Conservation (phyloP, 495 filamentous ascomycete genomes). For the Barbatosphaeria neglecta region DNA sequence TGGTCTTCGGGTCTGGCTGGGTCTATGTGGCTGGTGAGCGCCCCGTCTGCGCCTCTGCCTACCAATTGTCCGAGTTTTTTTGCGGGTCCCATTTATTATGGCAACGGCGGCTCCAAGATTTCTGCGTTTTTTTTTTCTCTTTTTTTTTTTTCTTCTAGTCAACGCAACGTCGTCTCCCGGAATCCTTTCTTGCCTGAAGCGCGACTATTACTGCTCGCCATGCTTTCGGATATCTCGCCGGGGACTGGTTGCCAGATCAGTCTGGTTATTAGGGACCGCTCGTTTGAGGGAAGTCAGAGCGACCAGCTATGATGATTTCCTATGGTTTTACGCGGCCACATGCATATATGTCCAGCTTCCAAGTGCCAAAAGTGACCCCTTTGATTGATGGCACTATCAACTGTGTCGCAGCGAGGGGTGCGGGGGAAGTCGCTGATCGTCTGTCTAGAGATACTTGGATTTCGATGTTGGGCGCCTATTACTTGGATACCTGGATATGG, state of each 20-base stretch:
- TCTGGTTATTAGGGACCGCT: slow-evolving; percentile 11
- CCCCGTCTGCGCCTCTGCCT: neutral
- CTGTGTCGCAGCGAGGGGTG: too few relatives aligned
- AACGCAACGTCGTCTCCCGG: slow-evolving; percentile 13
- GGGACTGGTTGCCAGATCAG: slow-evolving; percentile 20
- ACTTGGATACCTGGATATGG: too few relatives aligned
- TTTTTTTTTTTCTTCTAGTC: slow-evolving; percentile 7
- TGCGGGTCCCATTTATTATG: too few relatives aligned
- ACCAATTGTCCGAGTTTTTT: too few relatives aligned
- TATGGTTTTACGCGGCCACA: slow-evolving; percentile 21
- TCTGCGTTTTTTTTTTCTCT: slow-evolving; percentile 2
- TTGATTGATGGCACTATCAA: too few relatives aligned
- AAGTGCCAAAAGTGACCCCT: too few relatives aligned
- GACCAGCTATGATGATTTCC: slow-evolving; percentile 19
- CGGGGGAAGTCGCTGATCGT: too few relatives aligned
- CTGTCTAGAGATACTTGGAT: too few relatives aligned
- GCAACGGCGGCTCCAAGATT: neutral
- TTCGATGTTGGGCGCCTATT: too few relatives aligned
- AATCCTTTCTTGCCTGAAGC: slow-evolving; percentile 6
- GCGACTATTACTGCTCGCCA: slow-evolving; percentile 9
- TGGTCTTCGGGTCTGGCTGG: too few relatives aligned
- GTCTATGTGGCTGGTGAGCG: too few relatives aligned
- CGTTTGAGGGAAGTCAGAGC: slow-evolving; percentile 29
- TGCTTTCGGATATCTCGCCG: neutral
- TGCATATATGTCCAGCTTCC: slow-evolving; percentile 1